Evolutionary conservation across 2,329 filamentous ascomycete species (phyloP).

Genomic region (Bipolaris gigantea): DNA sequence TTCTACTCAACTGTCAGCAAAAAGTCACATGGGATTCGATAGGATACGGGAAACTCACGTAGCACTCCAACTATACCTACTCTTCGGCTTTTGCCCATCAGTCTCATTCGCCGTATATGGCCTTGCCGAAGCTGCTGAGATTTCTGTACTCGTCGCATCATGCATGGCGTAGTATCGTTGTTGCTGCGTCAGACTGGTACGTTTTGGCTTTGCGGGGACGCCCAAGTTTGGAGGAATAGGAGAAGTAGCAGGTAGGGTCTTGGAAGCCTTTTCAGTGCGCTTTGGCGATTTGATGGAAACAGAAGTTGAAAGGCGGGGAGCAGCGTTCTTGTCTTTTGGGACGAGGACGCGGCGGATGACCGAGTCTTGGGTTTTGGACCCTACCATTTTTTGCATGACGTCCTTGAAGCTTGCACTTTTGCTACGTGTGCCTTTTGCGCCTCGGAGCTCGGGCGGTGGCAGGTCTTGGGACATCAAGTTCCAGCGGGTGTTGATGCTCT

Average conservation of each 20-base stretch:
- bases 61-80: conserved; percentile 22
- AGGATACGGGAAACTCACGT: conserved; percentile 19
- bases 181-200: conserved; percentile 2
- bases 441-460: conserved; percentile 26
- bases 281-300: neutral
- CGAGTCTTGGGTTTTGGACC: conserved; percentile 15
- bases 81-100: conserved; percentile 16
- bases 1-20: conserved; percentile 11
- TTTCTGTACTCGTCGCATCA: neutral
- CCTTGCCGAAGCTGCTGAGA: neutral
- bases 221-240: neutral
- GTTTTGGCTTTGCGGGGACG: neutral
- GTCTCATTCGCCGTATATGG: conserved; percentile 7
- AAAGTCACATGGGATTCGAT: neutral
- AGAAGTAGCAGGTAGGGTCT: neutral
- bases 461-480: conserved; percentile 27
- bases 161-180: conserved; percentile 22
- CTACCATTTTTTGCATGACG: conserved; percentile 34
- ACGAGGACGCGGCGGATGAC: conserved; percentile 2
- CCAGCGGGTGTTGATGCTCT: conserved; percentile 12
- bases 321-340: conserved; percentile 8
- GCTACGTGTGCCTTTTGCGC: conserved; percentile 14
- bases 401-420: conserved; percentile 31
- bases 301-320: conserved; percentile 5
- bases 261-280: neutral